Conservation (phyloP, 2,329 filamentous ascomycete genomes). For the Aureobasidium uvarum region DNA sequence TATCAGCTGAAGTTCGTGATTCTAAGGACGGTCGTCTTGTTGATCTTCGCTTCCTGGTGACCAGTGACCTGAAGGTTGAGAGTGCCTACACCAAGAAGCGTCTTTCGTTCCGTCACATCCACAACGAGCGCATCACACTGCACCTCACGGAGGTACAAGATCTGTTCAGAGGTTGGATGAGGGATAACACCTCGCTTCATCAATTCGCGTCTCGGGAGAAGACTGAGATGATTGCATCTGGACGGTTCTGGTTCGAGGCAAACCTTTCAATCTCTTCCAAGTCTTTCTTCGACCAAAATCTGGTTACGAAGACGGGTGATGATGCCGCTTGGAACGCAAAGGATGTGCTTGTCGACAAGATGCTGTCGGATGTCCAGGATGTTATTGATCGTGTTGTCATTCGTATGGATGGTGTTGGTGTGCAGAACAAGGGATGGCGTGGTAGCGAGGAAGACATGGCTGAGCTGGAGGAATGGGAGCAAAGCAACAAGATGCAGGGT, state of each 20-base stretch:
- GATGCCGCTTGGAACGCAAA: conserved; percentile 25
- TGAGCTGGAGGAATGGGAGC: conserved; percentile 5
- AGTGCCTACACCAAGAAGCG: conserved; percentile 29
- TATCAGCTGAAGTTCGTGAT: conserved; percentile 27
- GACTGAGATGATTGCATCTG: conserved; percentile 6
- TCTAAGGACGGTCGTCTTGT: not conserved
- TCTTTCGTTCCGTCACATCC: conserved; percentile 9
- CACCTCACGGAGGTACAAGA: conserved; percentile 26
- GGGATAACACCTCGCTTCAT: conserved; percentile 14
- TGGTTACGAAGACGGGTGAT: conserved; percentile 10
- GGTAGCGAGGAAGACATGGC: conserved; percentile 4
- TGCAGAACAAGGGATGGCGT: conserved; percentile 28
- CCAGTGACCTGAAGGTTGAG: conserved; percentile 28
- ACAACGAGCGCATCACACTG: conserved; percentile 6
- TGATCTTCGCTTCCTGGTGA: conserved; percentile 1
- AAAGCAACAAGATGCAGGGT: not conserved
- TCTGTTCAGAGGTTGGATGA: conserved; percentile 4
- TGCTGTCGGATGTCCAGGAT: conserved; percentile 19
- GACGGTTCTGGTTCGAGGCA: conserved; percentile 33
- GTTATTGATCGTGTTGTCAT: conserved; percentile 28
- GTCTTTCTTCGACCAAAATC: conserved; percentile 26
- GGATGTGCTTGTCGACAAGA: conserved; percentile 14
- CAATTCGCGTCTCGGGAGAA: conserved; percentile 3
- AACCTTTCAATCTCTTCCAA: conserved; percentile 14
- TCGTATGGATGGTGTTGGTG: conserved; percentile 32